Evolutionary conservation across 768 basidiomycete species (phyloP).

Genomic region (Candolleomyces eurysporus): DNA sequence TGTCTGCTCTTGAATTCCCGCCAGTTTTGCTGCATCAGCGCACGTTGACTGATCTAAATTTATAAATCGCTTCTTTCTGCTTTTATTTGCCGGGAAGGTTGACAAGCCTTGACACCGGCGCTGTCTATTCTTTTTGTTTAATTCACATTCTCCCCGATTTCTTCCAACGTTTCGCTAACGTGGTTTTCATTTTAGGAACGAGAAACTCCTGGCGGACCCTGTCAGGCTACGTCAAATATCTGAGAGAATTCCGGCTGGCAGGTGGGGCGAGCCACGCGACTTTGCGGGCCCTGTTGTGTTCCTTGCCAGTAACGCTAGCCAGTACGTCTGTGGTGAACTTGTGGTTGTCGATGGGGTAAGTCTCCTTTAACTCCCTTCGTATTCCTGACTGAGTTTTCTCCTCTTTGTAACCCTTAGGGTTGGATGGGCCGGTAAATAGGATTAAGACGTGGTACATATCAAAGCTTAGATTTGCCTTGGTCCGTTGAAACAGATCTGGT

Average conservation of each 20-base stretch:
- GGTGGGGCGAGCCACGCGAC: conserved; percentile 73
- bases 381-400: conserved; percentile 10
- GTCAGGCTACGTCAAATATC: conserved; percentile 66
- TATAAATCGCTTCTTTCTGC: too few relatives aligned
- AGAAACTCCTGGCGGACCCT: conserved; percentile 53
- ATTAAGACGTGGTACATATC: neutral
- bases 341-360: conserved; percentile 69
- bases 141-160: neutral
- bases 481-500: too few relatives aligned
- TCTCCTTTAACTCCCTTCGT: conserved; percentile 11
- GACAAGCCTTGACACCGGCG: too few relatives aligned
- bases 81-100: too few relatives aligned
- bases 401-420: conserved; percentile 35
- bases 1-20: too few relatives aligned
- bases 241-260: conserved; percentile 67
- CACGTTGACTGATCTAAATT: too few relatives aligned
- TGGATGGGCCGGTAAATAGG: conserved; percentile 57
- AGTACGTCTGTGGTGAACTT: conserved; percentile 72
- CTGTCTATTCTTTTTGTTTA: too few relatives aligned
- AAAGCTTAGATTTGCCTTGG: too few relatives aligned
- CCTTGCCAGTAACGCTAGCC: conserved; percentile 63
- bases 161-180: neutral
- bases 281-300: conserved; percentile 74
- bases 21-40: too few relatives aligned
- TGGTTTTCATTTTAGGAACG: conserved; percentile 36